Evolutionary conservation across 2,329 filamentous ascomycete genomes (phyloP).

Genomic region (Ceratocystis smalleyi): DNA sequence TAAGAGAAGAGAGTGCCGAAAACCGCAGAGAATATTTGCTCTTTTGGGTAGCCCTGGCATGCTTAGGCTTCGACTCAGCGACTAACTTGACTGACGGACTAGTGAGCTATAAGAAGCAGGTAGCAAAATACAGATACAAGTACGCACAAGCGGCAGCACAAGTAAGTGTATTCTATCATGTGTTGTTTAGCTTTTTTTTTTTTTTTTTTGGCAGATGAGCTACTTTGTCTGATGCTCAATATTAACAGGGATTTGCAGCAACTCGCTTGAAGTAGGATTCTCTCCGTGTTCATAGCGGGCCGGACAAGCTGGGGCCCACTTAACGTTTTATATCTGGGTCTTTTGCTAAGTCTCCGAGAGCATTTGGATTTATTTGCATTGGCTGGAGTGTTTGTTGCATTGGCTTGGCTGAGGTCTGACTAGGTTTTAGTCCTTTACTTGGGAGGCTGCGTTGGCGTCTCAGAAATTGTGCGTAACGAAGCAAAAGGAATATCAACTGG

Average conservation of each 20-base stretch:
- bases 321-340: no score
- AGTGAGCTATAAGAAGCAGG: background rate
- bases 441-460: no score
- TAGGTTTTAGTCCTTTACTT: no score
- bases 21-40: background rate
- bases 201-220: background rate
- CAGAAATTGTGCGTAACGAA: no score
- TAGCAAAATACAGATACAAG: background rate
- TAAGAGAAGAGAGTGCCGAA: background rate
- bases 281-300: background rate
- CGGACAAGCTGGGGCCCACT: background rate
- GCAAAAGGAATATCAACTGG: no score
- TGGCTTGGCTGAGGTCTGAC: no score
- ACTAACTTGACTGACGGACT: background rate
- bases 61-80: background rate
- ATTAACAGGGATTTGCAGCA: conserved; percentile 2
- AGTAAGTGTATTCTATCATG: background rate
- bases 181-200: background rate
- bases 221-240: conserved; percentile 1
- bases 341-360: no score
- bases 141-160: background rate
- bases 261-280: background rate
- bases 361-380: no score
- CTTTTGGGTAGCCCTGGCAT: background rate
- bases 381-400: no score